These are phyloP conservation scores for Nicotiana benthamiana DNA, from an alignment of 257 asterid species.

Conservation along the genomic window DNA sequence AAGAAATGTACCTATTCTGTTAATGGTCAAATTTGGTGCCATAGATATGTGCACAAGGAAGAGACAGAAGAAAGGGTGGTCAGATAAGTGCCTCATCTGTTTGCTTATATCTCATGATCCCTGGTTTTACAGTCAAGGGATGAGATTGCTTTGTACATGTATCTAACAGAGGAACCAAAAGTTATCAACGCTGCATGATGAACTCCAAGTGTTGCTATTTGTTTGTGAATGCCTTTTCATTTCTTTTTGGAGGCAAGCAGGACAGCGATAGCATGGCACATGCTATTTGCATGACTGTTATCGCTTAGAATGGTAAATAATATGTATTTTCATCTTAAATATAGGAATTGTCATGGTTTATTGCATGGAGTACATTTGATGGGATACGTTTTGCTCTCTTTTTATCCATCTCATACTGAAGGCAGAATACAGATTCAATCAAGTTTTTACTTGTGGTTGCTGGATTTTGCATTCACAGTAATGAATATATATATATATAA, in stretches of 20 bases:
- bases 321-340: background rate
- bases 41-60: background rate
- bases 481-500: too few species aligned
- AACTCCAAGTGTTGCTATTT: background rate
- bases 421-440: too few species aligned
- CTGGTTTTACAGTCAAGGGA: background rate
- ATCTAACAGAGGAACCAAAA: too few species aligned
- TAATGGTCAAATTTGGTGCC: background rate
- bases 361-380: background rate
- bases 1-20: background rate
- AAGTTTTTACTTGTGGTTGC: too few species aligned
- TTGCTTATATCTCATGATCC: background rate
- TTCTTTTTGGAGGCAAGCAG: background rate
- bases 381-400: background rate
- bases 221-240: background rate
- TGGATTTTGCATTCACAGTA: too few species aligned
- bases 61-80: background rate
- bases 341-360: background rate
- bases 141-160: background rate
- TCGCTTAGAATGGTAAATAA: background rate
- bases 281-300: background rate
- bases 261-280: background rate
- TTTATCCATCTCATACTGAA: too few species aligned
- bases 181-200: too few species aligned
- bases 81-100: background rate